A percentile compares a stretch with the other conserved stretches of the same genome.
Evolutionary conservation across 305 asterid species (phyloP).

Genomic region (Rubia tinctorum): DNA sequence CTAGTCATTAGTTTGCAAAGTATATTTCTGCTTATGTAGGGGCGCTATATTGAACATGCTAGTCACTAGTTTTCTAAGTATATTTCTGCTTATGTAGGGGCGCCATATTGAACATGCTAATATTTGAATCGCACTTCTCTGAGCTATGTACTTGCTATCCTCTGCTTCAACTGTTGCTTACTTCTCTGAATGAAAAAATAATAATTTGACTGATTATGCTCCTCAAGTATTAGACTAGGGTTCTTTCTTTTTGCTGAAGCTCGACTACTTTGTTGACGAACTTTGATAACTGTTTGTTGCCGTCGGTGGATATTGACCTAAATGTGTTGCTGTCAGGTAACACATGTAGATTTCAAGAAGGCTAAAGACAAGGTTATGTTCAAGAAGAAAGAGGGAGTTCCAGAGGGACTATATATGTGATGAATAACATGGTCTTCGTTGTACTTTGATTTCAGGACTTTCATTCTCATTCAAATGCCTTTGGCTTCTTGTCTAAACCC

Average conservation of each 20-base stretch:
- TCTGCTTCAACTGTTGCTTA: not conserved
- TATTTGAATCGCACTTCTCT: not conserved
- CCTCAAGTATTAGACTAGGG: no score
- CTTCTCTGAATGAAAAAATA: not conserved
- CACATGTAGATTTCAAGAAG: slow-evolving; percentile 46
- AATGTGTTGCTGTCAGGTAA: slow-evolving; percentile 24
- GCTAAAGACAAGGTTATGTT: slow-evolving; percentile 56
- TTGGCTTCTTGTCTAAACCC: not conserved
- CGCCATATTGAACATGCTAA: not conserved
- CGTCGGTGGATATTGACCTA: not conserved
- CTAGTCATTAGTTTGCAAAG: not conserved
- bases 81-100: not conserved
- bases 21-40: not conserved
- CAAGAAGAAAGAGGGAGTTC: slow-evolving; percentile 56
- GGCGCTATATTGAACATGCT: no score
- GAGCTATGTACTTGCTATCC: not conserved
- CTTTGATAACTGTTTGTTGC: not conserved
- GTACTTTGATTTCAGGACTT: not conserved
- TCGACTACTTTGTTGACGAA: not conserved
- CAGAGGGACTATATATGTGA: slow-evolving; percentile 53
- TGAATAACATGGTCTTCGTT: slow-evolving; percentile 3
- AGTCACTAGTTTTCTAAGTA: not conserved
- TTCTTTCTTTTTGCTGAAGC: not conserved
- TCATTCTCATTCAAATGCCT: not conserved
- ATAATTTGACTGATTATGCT: not conserved